Conservation (phyloP, 2,329 filamentous ascomycete genomes). For the Aureobasidium sp. region DNA sequence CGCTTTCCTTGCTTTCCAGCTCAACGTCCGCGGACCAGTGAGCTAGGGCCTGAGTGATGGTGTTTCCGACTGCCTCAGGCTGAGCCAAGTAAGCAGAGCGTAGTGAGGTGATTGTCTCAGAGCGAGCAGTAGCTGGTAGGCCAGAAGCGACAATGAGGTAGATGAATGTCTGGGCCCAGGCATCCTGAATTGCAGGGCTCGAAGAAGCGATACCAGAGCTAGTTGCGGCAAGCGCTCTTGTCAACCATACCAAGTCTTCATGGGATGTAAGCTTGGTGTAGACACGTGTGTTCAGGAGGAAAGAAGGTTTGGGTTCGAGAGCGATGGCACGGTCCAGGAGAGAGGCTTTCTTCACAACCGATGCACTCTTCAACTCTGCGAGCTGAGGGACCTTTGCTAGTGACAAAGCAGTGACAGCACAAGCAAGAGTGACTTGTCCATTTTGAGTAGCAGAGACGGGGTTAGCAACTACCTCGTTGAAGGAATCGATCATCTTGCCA, state of each 20-base stretch:
- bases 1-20: conserved; percentile 68
- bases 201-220: conserved; percentile 14
- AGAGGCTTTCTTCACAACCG: conserved; percentile 54
- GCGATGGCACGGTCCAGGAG: conserved; percentile 60
- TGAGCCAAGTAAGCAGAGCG: conserved; percentile 57
- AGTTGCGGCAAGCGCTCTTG: conserved; percentile 55
- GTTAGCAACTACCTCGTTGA: conserved; percentile 72
- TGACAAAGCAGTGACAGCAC: conserved; percentile 62
- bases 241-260: conserved; percentile 73
- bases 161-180: conserved; percentile 83
- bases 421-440: conserved; percentile 72
- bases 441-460: conserved; percentile 71
- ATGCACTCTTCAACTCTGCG: conserved; percentile 48
- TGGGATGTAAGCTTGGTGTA: conserved; percentile 70
- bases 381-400: conserved; percentile 47
- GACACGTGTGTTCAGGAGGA: conserved; percentile 74
- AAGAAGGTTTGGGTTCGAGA: conserved; percentile 74
- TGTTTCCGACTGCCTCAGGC: conserved; percentile 51
- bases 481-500: conserved; percentile 58
- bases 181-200: conserved; percentile 45
- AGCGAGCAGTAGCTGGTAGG: conserved; percentile 56
- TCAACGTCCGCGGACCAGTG: conserved; percentile 65
- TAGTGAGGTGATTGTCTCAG: conserved; percentile 55
- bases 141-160: conserved; percentile 62
- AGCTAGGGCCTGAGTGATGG: conserved; percentile 70